Evolutionary conservation across 176 grass and related monocot genomes (phyloP), one percentile per base, ranked within the genome.

Genomic region (Cenchrus americanus): DNA sequence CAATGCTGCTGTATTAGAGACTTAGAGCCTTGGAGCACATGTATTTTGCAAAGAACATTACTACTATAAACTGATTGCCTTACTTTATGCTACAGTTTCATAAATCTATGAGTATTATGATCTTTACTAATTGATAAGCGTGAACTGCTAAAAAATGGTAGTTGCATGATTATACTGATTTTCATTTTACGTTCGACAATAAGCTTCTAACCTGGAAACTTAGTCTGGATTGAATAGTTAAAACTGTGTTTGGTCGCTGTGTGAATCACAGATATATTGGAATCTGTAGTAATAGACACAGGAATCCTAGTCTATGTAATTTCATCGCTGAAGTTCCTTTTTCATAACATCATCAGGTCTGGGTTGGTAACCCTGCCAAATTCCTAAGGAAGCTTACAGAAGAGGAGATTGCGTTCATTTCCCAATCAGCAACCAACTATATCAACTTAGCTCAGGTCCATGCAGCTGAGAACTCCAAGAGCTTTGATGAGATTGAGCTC

Each of bases 301-400:
- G 9, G 18, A 61, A 73, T 61, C 24, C 5, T 65, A 6, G 68
- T 21, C 22, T 73, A 70, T 63, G 34, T 57, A 34, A 69, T 73
- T 73, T 19, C 27, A 47, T 62, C 52, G 34, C 30, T 88, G 17
- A 87, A 71, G 43, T 22, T 65, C 72, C 0, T 4, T 5, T 72
- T 51, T 53, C 59, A 15, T 79, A 23, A 13, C 59, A 80, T 51
- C 34, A 84, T 76, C 81, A 98, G 96, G 93, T 98, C 6, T 98
- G 96, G 96, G 96, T 88, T 22, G 96, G 96, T 50, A 98, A 98
- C 81, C 96, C 96, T 76, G 96, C 96, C 9, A 98, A 98, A 79
- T 95, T 95, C 43, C 79, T 98, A 62, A 93, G 96, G 70, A 98
- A 98, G 93, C 88, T 98, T 43, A 98, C 96, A 0, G 96, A 95